phyloP scores from a whole-genome alignment of 1,284 basidiomycete genomes.

The Calocybe gambosa region DNA sequence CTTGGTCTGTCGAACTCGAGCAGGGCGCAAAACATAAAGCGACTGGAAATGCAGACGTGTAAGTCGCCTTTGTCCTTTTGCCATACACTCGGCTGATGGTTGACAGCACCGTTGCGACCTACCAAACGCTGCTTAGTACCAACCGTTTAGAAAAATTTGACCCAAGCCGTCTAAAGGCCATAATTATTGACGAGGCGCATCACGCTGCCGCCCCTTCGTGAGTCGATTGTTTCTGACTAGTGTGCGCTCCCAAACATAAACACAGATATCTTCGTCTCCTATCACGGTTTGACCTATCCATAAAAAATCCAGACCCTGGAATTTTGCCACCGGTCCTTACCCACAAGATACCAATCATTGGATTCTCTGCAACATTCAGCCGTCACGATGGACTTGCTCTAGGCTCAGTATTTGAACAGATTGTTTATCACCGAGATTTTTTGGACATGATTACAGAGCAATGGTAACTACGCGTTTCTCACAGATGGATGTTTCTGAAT shows the following conservation, averaged over 20 bases:
- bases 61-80: constrained; percentile 10
- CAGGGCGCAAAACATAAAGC: constrained; percentile 78
- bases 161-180: constrained; percentile 65
- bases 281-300: constrained; percentile 64
- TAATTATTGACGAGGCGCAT: constrained; percentile 93
- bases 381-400: constrained; percentile 90
- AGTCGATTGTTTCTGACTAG: constrained; percentile 20
- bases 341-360: constrained; percentile 79
- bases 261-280: constrained; percentile 73
- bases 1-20: constrained; percentile 85
- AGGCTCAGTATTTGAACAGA: constrained; percentile 82
- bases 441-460: constrained; percentile 90
- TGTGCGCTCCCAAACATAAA: background rate
- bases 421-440: constrained; percentile 94
- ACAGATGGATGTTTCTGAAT: constrained; percentile 5
- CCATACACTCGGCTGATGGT: constrained; percentile 2
- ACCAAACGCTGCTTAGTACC: constrained; percentile 75
- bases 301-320: constrained; percentile 46
- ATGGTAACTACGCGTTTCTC: constrained; percentile 48
- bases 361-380: constrained; percentile 94
- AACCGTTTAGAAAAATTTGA: constrained; percentile 78
- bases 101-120: constrained; percentile 83
- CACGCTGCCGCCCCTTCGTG: constrained; percentile 90
- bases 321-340: constrained; percentile 28
- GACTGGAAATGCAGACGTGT: constrained; percentile 83